A percentile compares a stretch with the other conserved stretches of the same genome.
These are phyloP conservation scores for Fusarium nelsonii DNA, from an alignment of 2,329 filamentous ascomycete species.

Conservation along the genomic window DNA sequence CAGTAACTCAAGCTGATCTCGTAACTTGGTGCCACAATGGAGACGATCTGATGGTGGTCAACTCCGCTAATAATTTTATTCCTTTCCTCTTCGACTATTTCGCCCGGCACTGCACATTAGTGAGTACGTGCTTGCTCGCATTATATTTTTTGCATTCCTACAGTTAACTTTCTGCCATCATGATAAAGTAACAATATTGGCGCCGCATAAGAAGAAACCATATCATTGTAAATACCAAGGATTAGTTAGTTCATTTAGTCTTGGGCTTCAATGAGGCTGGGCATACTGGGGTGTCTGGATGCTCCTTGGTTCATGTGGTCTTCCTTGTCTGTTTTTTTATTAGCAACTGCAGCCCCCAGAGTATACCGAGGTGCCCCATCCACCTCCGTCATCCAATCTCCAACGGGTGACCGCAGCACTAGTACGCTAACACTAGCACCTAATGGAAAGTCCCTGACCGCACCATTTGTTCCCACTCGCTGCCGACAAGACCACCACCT, in stretches of 20 bases:
- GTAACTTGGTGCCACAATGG: conserved; percentile 26
- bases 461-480: conserved; percentile 39
- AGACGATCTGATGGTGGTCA: conserved; percentile 17
- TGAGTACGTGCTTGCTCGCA: background rate
- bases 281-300: conserved; percentile 25
- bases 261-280: conserved; percentile 30
- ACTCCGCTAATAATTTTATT: conserved; percentile 40
- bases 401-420: conserved; percentile 24
- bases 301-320: conserved; percentile 21
- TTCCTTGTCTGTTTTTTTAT: conserved; percentile 22
- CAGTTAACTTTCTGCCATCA: background rate
- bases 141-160: background rate
- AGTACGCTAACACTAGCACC: conserved; percentile 19
- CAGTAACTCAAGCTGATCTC: conserved; percentile 16
- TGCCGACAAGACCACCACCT: conserved; percentile 36
- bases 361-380: conserved; percentile 26
- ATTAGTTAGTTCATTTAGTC: conserved; percentile 1
- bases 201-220: background rate
- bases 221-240: too few species aligned
- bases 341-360: conserved; percentile 11
- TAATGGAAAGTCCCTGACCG: conserved; percentile 44
- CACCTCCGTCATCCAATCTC: conserved; percentile 42
- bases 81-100: background rate
- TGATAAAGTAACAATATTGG: background rate
- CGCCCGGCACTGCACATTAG: conserved; percentile 4